phyloP scores from a whole-genome alignment of 768 basidiomycete species.

The Rhizopogon salebrosus region DNA sequence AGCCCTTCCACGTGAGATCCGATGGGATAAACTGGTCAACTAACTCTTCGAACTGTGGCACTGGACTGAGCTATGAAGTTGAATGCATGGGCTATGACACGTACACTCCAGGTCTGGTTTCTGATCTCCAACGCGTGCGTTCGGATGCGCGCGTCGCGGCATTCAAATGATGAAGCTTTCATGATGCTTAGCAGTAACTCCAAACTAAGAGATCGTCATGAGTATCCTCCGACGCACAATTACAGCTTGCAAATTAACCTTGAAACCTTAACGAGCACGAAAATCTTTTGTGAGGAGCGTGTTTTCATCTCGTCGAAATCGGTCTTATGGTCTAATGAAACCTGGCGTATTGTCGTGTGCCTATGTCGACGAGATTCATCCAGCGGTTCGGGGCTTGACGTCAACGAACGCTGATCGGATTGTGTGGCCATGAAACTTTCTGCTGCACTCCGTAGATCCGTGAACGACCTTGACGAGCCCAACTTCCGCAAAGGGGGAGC shows the following conservation, averaged over 20 bases:
- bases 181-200: conserved; percentile 72
- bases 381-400: conserved; percentile 12
- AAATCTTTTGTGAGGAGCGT: conserved; percentile 78
- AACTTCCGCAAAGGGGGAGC: conserved; percentile 45
- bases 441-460: conserved; percentile 51
- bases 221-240: not conserved
- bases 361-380: conserved; percentile 19
- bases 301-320: conserved; percentile 81
- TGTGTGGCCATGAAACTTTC: conserved; percentile 26
- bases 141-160: conserved; percentile 70
- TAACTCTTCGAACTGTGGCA: conserved; percentile 65
- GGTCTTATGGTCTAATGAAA: conserved; percentile 23
- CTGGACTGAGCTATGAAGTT: conserved; percentile 4
- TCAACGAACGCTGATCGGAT: conserved; percentile 4
- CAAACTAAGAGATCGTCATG: conserved; percentile 37
- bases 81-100: conserved; percentile 20
- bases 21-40: conserved; percentile 78
- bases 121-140: conserved; percentile 79
- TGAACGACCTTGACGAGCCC: conserved; percentile 63
- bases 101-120: conserved; percentile 78
- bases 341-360: conserved; percentile 5
- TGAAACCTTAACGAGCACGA: conserved; percentile 71
- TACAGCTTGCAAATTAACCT: conserved; percentile 37
- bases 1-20: conserved; percentile 73
- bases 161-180: conserved; percentile 82